These are phyloP conservation scores for Xylaria sp. DNA, from an alignment of 2,329 filamentous ascomycete species.

Conservation along the genomic window DNA sequence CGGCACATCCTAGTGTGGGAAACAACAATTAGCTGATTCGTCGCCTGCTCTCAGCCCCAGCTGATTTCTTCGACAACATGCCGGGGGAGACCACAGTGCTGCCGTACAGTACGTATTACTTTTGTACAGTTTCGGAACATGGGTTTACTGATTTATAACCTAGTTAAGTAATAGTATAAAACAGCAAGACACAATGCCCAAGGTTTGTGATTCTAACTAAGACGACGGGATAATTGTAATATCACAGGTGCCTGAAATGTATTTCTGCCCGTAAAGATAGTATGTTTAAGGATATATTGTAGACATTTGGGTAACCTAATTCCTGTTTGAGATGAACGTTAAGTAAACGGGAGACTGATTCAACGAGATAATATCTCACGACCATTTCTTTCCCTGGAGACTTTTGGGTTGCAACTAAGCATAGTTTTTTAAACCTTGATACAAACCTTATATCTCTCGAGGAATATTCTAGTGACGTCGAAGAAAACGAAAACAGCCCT, in stretches of 20 bases:
- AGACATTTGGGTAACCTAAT: too few species aligned
- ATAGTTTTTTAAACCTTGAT: background rate
- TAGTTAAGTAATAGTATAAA: too few species aligned
- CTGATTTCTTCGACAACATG: background rate
- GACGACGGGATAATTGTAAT: too few species aligned
- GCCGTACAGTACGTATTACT: background rate
- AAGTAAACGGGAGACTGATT: too few species aligned
- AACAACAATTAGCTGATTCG: conserved; percentile 19
- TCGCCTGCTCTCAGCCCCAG: conserved; percentile 30
- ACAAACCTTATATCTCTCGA: background rate
- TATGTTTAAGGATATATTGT: too few species aligned
- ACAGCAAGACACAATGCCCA: too few species aligned
- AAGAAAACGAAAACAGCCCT: background rate
- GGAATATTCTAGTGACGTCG: background rate
- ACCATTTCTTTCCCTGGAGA: background rate
- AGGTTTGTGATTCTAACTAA: too few species aligned
- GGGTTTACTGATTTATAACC: background rate
- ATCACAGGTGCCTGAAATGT: too few species aligned
- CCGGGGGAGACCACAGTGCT: background rate
- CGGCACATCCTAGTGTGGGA: background rate
- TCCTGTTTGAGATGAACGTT: too few species aligned
- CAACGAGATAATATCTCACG: background rate
- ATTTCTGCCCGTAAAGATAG: too few species aligned
- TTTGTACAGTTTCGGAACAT: background rate
- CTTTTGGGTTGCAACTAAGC: background rate